Conservation (phyloP, 2,329 filamentous ascomycete genomes). For the Fusarium sp. region DNA sequence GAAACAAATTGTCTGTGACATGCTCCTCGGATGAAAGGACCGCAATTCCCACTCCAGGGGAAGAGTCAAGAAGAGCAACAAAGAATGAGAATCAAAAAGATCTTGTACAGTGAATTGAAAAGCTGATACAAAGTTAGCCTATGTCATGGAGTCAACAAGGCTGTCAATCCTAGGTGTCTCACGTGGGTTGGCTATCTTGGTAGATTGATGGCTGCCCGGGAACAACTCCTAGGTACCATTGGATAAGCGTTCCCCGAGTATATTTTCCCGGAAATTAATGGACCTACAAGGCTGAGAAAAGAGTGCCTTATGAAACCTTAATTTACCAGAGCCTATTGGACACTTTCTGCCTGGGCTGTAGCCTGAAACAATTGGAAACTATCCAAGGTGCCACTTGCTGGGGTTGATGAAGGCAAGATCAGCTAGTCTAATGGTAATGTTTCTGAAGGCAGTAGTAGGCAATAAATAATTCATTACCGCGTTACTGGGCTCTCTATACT, state of each 20-base stretch:
- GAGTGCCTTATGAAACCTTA: background rate
- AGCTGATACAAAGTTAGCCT: background rate
- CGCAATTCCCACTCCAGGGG: background rate
- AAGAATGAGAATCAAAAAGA: background rate
- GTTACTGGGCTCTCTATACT: slow-evolving; percentile 58
- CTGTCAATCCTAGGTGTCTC: background rate
- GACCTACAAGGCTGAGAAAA: background rate
- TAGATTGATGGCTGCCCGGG: background rate
- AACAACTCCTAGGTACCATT: background rate
- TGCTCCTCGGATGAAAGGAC: background rate
- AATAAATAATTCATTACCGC: slow-evolving; percentile 51
- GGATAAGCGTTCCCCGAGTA: background rate
- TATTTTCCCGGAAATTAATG: background rate
- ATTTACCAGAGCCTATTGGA: background rate
- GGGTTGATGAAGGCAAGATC: slow-evolving; percentile 71
- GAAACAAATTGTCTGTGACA: background rate
- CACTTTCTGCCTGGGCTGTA: slow-evolving; percentile 72
- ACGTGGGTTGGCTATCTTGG: background rate
- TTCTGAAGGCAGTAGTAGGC: slow-evolving; percentile 65
- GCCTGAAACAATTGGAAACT: slow-evolving; percentile 73
- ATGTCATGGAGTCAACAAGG: background rate
- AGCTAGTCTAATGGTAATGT: slow-evolving; percentile 59
- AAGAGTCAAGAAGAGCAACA: background rate
- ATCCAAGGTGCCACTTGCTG: slow-evolving; percentile 55
- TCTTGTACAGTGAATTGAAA: background rate